A percentile compares a stretch with the other conserved stretches of the same genome.
phyloP scores from a whole-genome alignment of 1,284 basidiomycete genomes.

The Agroathelia rolfsii region DNA sequence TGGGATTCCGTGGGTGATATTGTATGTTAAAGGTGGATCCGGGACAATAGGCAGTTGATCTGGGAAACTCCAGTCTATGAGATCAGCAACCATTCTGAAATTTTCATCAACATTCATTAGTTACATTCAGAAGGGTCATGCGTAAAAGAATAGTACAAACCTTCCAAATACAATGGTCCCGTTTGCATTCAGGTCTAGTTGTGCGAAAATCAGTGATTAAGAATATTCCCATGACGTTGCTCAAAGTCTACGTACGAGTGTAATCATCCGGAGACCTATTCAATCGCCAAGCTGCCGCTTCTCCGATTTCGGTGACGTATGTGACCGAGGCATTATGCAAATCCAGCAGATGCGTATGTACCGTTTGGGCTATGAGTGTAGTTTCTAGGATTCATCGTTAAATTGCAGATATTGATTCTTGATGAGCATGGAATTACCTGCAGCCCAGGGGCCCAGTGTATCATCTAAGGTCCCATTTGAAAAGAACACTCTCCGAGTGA shows the following conservation, averaged over 20 bases:
- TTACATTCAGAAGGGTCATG: constrained; percentile 3
- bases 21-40: constrained; percentile 22
- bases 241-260: constrained; percentile 28
- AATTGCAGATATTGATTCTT: constrained; percentile 1
- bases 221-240: constrained; percentile 23
- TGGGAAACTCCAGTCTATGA: constrained; percentile 26
- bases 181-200: constrained; percentile 13
- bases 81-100: constrained; percentile 30
- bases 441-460: constrained; percentile 30
- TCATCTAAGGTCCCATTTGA: constrained; percentile 29
- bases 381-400: constrained; percentile 17
- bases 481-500: constrained; percentile 31
- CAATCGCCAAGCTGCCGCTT: constrained; percentile 29
- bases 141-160: constrained; percentile 1
- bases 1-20: constrained; percentile 18
- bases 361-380: constrained; percentile 27
- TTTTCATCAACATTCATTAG: too few species aligned
- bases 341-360: constrained; percentile 29
- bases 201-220: constrained; percentile 1
- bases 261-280: constrained; percentile 30
- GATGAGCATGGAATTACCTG: constrained; percentile 17
- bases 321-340: constrained; percentile 30
- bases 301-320: constrained; percentile 32
- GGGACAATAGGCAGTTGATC: constrained; percentile 24
- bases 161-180: constrained; percentile 15